Evolutionary conservation across 2,329 filamentous ascomycete genomes (phyloP).

Genomic region (Neonectria neomacrospora): DNA sequence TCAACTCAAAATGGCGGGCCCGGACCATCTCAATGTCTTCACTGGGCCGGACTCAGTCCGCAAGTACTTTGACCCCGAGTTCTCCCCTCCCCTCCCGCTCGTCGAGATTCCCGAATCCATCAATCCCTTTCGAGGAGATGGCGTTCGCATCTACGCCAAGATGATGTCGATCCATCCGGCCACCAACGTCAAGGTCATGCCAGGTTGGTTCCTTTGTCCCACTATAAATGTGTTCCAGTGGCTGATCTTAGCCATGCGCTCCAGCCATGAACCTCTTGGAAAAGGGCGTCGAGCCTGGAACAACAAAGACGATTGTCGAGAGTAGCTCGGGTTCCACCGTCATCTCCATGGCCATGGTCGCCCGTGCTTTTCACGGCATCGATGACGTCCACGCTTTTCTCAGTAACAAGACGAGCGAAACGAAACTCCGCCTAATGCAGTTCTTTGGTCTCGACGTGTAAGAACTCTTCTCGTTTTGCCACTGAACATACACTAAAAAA

Average conservation of each 20-base stretch:
- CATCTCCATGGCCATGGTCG: conserved; percentile 62
- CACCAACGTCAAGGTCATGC: conserved; percentile 71
- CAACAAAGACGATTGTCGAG: conserved; percentile 66
- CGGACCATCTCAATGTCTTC: conserved; percentile 61
- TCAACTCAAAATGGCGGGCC: conserved; percentile 39
- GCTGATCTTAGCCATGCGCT: conserved; percentile 27
- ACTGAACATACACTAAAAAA: conserved; percentile 8
- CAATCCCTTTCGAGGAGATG: conserved; percentile 66
- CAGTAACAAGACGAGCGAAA: conserved; percentile 59
- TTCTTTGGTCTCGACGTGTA: conserved; percentile 51
- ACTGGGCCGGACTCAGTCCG: conserved; percentile 64
- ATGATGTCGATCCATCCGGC: conserved; percentile 72
- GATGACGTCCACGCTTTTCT: conserved; percentile 56
- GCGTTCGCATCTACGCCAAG: conserved; percentile 71
- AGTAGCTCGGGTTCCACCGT: conserved; percentile 71
- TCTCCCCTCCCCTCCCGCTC: conserved; percentile 65
- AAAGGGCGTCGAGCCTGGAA: conserved; percentile 54
- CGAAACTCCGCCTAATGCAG: conserved; percentile 48
- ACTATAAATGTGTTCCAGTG: not conserved
- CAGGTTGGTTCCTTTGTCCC: conserved; percentile 52
- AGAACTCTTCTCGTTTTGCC: conserved; percentile 10
- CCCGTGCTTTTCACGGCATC: conserved; percentile 52
- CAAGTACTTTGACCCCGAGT: conserved; percentile 69
- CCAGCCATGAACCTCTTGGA: conserved; percentile 60
- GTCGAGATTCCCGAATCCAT: conserved; percentile 67